phyloP scores from a whole-genome alignment of 108 stramenopile genomes.

The Seminavis robusta region DNA sequence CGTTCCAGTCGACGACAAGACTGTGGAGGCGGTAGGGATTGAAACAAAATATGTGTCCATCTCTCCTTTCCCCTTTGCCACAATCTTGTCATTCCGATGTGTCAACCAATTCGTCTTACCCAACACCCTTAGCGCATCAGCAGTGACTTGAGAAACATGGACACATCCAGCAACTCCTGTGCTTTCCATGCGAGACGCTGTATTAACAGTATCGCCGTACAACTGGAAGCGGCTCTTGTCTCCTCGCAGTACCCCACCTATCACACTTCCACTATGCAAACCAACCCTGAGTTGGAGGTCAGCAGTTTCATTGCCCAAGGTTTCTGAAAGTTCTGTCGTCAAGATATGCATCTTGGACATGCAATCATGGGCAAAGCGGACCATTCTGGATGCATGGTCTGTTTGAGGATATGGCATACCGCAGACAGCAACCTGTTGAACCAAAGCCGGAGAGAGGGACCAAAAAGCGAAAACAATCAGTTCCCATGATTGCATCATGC shows the following conservation, averaged over 20 bases:
- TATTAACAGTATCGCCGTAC: conserved; percentile 55
- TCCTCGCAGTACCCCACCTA: conserved; percentile 46
- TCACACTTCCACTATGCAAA: conserved; percentile 40
- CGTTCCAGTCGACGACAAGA: too few species aligned
- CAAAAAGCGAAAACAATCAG: background rate
- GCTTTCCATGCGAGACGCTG: too few species aligned
- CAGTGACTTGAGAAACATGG: conserved; percentile 49
- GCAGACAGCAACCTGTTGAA: conserved; percentile 39
- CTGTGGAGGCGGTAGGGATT: too few species aligned
- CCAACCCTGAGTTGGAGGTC: conserved; percentile 35
- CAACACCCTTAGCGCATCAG: conserved; percentile 16
- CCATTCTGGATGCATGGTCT: conserved; percentile 36
- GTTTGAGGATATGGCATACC: conserved; percentile 17
- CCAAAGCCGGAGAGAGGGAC: too few species aligned
- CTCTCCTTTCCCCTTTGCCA: conserved; percentile 45
- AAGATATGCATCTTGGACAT: conserved; percentile 18
- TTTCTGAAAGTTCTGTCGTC: conserved; percentile 3
- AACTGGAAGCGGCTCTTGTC: conserved; percentile 46
- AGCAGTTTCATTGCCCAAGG: conserved; percentile 17
- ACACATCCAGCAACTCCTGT: conserved; percentile 28
- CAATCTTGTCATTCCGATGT: conserved; percentile 25
- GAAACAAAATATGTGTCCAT: conserved; percentile 51
- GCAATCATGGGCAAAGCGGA: conserved; percentile 35
- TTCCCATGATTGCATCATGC: background rate
- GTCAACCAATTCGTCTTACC: conserved; percentile 25